phyloP scores from a whole-genome alignment of 805 yeast species.

The Metschnikowia gelsemii region DNA sequence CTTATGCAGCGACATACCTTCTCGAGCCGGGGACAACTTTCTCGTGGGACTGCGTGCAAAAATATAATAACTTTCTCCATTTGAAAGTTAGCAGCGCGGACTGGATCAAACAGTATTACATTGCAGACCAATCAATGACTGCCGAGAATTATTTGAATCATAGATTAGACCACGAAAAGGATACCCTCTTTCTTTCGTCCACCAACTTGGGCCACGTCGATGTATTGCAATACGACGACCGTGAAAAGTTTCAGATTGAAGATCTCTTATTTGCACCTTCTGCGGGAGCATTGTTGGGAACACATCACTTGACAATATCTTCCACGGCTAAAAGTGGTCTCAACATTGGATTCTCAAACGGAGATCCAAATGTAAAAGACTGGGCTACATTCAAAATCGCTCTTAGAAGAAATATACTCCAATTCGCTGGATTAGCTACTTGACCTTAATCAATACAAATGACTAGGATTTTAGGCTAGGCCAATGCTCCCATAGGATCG shows the following conservation, averaged over 20 bases:
- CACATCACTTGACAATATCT: conserved; percentile 9
- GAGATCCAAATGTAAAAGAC: conserved; percentile 6
- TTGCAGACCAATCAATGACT: conserved; percentile 8
- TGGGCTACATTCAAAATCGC: conserved; percentile 5
- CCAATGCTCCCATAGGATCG: conserved; percentile 47
- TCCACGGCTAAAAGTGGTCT: conserved; percentile 10
- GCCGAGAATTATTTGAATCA: conserved; percentile 7
- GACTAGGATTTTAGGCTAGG: conserved; percentile 18
- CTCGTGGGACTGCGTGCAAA: conserved; percentile 7
- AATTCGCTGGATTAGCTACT: conserved; percentile 1
- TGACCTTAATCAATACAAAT: background rate
- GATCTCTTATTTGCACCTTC: conserved; percentile 8
- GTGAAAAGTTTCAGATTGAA: conserved; percentile 6
- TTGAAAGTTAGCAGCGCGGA: conserved; percentile 6
- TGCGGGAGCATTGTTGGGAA: conserved; percentile 11
- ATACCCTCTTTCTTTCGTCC: conserved; percentile 6
- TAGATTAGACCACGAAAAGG: background rate
- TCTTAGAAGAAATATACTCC: conserved; percentile 1
- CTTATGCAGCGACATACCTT: conserved; percentile 1
- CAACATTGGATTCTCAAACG: conserved; percentile 6
- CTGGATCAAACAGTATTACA: conserved; percentile 8
- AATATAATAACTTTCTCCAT: conserved; percentile 8
- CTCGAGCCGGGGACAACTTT: conserved; percentile 11
- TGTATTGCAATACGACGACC: conserved; percentile 8
- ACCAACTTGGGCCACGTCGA: conserved; percentile 10